These are phyloP conservation scores for Stachybotrys chlorohalonatus DNA, from an alignment of 2,329 filamentous ascomycete genomes.

Conservation along the genomic window DNA sequence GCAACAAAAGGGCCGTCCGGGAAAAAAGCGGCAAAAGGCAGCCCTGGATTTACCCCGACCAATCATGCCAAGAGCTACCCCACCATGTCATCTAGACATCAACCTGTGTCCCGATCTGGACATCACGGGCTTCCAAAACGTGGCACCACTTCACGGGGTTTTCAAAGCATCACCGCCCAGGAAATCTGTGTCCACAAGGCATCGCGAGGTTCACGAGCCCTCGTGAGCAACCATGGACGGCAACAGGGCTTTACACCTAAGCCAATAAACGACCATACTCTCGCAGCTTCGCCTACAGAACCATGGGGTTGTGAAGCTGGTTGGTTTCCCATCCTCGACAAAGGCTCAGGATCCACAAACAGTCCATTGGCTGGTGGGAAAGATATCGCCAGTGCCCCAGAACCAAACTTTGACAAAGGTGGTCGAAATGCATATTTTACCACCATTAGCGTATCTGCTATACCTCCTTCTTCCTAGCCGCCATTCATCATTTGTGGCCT, in stretches of 20 bases:
- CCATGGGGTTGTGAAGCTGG: no score
- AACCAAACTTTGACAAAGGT: neutral
- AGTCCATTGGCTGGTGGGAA: neutral
- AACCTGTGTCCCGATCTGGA: neutral
- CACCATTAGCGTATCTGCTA: neutral
- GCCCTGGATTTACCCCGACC: conserved; percentile 12
- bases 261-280: no score
- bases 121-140: neutral
- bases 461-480: neutral
- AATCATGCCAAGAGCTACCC: conserved; percentile 4
- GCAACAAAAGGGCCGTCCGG: conserved; percentile 9
- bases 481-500: no score
- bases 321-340: no score
- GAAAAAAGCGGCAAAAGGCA: conserved; percentile 16
- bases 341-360: no score
- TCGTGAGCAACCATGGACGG: no score
- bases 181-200: neutral
- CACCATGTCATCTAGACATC: neutral
- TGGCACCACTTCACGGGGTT: neutral
- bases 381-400: neutral
- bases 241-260: no score
- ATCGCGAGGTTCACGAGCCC: neutral
- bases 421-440: neutral
- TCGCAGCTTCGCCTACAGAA: no score
- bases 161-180: no score